Evolutionary conservation across 2,329 filamentous ascomycete genomes (phyloP).

Genomic region (Aotearoamyces nothofagi): DNA sequence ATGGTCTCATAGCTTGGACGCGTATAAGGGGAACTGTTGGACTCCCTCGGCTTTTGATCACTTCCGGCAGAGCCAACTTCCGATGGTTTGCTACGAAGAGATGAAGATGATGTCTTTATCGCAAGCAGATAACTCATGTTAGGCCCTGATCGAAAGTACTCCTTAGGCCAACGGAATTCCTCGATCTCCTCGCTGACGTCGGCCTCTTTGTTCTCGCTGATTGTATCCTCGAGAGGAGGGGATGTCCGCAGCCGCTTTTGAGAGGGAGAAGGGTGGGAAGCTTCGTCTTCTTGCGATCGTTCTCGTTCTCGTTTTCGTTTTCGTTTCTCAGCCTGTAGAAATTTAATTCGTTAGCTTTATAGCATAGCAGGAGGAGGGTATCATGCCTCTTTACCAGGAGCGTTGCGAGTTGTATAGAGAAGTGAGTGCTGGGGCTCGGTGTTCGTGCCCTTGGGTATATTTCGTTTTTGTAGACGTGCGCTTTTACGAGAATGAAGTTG

Average conservation of each 20-base stretch:
- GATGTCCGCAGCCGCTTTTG: conserved; percentile 4
- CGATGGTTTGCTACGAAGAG: conserved; percentile 17
- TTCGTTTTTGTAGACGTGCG: conserved; percentile 8
- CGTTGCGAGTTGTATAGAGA: conserved; percentile 9
- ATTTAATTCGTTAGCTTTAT: conserved; percentile 3
- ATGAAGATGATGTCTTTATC: conserved; percentile 16
- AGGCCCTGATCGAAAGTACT: conserved; percentile 1
- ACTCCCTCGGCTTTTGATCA: conserved; percentile 23
- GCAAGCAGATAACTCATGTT: conserved; percentile 19
- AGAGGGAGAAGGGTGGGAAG: background rate
- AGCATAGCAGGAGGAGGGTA: conserved; percentile 4
- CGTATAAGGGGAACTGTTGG: conserved; percentile 23
- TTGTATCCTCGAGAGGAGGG: conserved; percentile 1
- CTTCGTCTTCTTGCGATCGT: conserved; percentile 4
- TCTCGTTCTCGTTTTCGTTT: conserved; percentile 5
- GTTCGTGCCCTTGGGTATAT: conserved; percentile 7
- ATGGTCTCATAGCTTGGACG: conserved; percentile 21
- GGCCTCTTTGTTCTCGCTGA: background rate
- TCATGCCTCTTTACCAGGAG: conserved; percentile 6
- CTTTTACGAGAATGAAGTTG: conserved; percentile 4
- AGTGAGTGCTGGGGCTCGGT: conserved; percentile 8
- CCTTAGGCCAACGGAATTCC: conserved; percentile 3
- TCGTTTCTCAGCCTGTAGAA: conserved; percentile 1
- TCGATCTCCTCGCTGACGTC: conserved; percentile 1
- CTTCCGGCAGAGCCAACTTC: conserved; percentile 11